Evolutionary conservation across 2,329 filamentous ascomycete species (phyloP), one percentile per base, ranked within the genome.

Genomic region (Phaeosphaeriaceae sp.): DNA sequence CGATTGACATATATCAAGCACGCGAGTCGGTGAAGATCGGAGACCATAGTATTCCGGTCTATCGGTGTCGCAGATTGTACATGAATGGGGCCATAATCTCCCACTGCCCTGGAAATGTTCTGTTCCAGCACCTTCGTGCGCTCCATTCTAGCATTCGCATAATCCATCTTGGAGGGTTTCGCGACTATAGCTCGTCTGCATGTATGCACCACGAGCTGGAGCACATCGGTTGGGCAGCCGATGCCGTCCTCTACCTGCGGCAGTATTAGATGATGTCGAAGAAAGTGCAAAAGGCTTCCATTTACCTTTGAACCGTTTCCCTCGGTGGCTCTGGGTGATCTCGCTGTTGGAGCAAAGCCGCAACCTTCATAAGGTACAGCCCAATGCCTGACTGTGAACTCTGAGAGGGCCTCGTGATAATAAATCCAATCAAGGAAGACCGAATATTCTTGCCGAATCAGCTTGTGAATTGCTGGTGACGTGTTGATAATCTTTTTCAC

Each of bases 401-500:
- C 53, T 21, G 44, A 20, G 6, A 56, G 49, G 5, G 32, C 45
- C 34, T 56, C 46, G 37, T 56, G 49, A 29, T 56, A 56, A 35
- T 52, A 56, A 29, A 56, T 50, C 52, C 49, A 56, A 44, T 56
- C 49, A 20, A 56, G 46, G 21, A 56, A 50, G 35, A 52, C 46
- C 11, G 46, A 46, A 39, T 56, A 56, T 35, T 56, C 52, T 13
- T 42, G 35, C 41, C 36, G 49, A 28, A 52, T n/a, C 17, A 56
- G 35, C 39, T 52, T 56, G 23, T 56, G 17, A 17, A 50, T 42
- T 52, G 39, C 37, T 36, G 49, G 46, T 17, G 42, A 52, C 16
- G 46, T 56, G 39, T 56, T 56, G 46, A 56, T 52, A 33, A 56
- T 56, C 12, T 29, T 38, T 35, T 56, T 56, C 42, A 52, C 52